A percentile compares a stretch with the other conserved stretches of the same genome.
phyloP scores from a whole-genome alignment of 2,329 filamentous ascomycete genomes.

The Diaporthe australafricana region DNA sequence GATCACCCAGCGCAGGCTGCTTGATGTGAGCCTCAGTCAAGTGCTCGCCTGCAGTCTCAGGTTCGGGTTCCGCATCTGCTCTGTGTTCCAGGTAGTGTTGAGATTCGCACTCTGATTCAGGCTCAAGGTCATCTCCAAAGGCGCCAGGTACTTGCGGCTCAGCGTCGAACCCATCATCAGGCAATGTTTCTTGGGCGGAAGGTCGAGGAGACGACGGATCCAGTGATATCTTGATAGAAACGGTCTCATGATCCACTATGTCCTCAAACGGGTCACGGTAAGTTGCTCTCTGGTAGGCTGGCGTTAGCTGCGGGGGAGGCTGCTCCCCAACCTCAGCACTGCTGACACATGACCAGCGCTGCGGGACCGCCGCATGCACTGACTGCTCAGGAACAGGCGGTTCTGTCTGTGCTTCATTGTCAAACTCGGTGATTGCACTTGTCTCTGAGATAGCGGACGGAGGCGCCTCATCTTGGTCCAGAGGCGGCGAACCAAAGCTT shows the following conservation, averaged over 20 bases:
- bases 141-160: constrained; percentile 45
- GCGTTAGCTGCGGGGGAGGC: constrained; percentile 43
- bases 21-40: constrained; percentile 6
- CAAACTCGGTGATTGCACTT: constrained; percentile 77
- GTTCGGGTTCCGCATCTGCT: constrained; percentile 30
- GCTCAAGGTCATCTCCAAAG: constrained; percentile 46
- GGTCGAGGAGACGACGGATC: constrained; percentile 46
- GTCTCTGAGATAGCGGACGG: constrained; percentile 68
- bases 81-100: constrained; percentile 35
- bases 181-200: constrained; percentile 16
- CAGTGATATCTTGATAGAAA: constrained; percentile 55
- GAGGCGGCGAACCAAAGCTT: constrained; percentile 49
- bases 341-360: constrained; percentile 9
- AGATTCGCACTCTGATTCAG: constrained; percentile 20
- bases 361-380: constrained; percentile 36
- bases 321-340: constrained; percentile 36
- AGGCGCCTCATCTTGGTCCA: constrained; percentile 61
- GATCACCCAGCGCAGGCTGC: constrained; percentile 1
- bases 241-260: constrained; percentile 49
- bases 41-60: constrained; percentile 23
- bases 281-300: constrained; percentile 50
- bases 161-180: constrained; percentile 41
- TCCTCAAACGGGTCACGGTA: constrained; percentile 66
- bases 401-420: constrained; percentile 76
- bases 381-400: constrained; percentile 51